Percentiles rank a stretch among this genome's conserved stretches.
These are phyloP conservation scores for Vaccinium darrowii DNA, from an alignment of 148 eudicot species.

Conservation along the genomic window DNA sequence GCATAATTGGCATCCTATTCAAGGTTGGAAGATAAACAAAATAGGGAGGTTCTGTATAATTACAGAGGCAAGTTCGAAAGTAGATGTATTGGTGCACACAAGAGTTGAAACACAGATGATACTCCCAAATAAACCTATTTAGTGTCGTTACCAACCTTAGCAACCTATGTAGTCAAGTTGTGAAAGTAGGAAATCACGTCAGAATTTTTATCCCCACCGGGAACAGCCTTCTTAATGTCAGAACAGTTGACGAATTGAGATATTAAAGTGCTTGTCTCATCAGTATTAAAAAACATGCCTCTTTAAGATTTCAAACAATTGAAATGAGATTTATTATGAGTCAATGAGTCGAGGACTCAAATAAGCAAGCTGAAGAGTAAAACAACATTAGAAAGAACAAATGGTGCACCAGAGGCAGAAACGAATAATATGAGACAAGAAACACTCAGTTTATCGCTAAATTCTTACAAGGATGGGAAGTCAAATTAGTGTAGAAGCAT, in stretches of 20 bases:
- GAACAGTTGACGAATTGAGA: not conserved
- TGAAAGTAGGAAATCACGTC: not conserved
- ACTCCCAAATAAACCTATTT: not conserved
- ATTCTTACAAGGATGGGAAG: not conserved
- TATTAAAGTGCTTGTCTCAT: not conserved
- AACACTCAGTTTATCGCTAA: not conserved
- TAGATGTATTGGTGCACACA: not conserved
- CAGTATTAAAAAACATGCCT: not conserved
- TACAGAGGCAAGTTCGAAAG: not conserved
- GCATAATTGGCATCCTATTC: not conserved
- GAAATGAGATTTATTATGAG: not conserved
- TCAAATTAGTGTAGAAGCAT: not conserved
- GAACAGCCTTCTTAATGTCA: not conserved
- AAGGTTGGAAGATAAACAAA: too few species aligned
- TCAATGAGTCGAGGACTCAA: not conserved
- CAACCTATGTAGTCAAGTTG: not conserved
- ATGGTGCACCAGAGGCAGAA: not conserved
- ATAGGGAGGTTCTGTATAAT: not conserved
- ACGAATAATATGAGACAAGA: not conserved
- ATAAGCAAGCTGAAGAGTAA: not conserved
- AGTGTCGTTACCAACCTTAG: not conserved
- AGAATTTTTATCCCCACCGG: not conserved
- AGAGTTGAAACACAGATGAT: not conserved
- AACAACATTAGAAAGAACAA: not conserved
- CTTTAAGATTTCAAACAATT: not conserved